Percentiles rank a stretch among this genome's conserved stretches.
Evolutionary conservation across 2,329 filamentous ascomycete genomes (phyloP).

Genomic region (Trichophyton simii): DNA sequence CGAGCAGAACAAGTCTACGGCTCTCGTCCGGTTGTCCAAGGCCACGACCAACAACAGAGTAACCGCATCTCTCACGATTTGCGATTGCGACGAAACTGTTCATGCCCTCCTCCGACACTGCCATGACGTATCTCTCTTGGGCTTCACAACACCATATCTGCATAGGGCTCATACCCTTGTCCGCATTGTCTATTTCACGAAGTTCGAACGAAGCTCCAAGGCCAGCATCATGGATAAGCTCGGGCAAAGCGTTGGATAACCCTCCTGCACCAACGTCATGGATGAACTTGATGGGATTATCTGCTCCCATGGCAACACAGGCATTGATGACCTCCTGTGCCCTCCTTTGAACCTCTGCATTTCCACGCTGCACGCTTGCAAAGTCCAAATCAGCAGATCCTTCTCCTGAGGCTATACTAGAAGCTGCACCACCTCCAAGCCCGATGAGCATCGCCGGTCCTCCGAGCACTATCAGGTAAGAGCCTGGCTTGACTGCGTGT

Average conservation of each 20-base stretch:
- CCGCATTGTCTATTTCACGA: slow-evolving; percentile 82
- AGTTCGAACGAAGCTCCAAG: slow-evolving; percentile 86
- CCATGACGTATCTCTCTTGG: slow-evolving; percentile 88
- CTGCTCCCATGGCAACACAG: slow-evolving; percentile 67
- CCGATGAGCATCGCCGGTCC: slow-evolving; percentile 97
- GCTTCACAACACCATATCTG: slow-evolving; percentile 98
- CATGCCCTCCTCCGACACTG: slow-evolving; percentile 68
- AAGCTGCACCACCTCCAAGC: slow-evolving; percentile 87
- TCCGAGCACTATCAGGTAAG: slow-evolving; percentile 82
- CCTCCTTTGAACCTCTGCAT: slow-evolving; percentile 87
- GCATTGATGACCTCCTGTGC: slow-evolving; percentile 98
- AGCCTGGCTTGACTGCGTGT: slow-evolving; percentile 68
- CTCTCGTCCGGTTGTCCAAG: slow-evolving; percentile 51
- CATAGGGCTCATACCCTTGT: slow-evolving; percentile 83
- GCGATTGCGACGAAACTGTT: slow-evolving; percentile 58
- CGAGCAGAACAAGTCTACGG: slow-evolving; percentile 64
- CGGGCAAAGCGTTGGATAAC: slow-evolving; percentile 69
- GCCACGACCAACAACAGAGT: slow-evolving; percentile 78
- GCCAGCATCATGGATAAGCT: slow-evolving; percentile 82
- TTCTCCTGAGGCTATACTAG: slow-evolving; percentile 77
- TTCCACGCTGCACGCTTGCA: slow-evolving; percentile 90
- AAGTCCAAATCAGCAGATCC: slow-evolving; percentile 88
- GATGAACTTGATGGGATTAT: slow-evolving; percentile 90
- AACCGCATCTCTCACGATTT: slow-evolving; percentile 78
- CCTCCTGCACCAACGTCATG: slow-evolving; percentile 96